Evolutionary conservation across 2,329 filamentous ascomycete species (phyloP), one percentile per base, ranked within the genome.

Genomic region (Bipolaris oryzae): DNA sequence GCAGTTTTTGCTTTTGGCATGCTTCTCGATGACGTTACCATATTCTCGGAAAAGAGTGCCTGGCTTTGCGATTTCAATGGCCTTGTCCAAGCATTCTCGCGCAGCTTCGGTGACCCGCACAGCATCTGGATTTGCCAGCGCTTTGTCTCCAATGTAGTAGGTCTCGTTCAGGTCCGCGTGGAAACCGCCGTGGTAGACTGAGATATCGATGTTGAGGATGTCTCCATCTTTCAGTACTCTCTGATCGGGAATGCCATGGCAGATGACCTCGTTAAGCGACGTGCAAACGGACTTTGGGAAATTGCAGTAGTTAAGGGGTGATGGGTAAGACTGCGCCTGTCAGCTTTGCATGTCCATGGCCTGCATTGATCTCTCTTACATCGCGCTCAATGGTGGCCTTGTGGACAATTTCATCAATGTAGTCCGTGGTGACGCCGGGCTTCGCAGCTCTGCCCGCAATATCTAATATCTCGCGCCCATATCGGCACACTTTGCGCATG

Each of bases 231-330:
- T 79, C 1, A 99, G 84, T 7, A 90, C 83, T 53, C 95, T 87
- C 75, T 96, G 87, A 72, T 99, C 95, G 15, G 95, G 95, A 62
- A 99, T 99, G 50, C 95, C 95, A 82, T 99, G 95, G 81, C 95
- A 99, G 76, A 99, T 98, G 63, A 96, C 90, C 79, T 99, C 95
- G 81, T 99, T 99, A 47, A 91, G 80, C 2, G 94, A 98, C 3
- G 94, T 98, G 79, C 95, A 99, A 61, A 97, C 91, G 0, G 95
- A 99, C 80, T 99, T 99, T 64, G 95, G 95, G 79, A 98, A 99
- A 77, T 93, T 84, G 81, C 91, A 90, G 80, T 98, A 98, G 80
- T 97, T 97, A 33, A 98, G 82, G 1, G 94, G 92, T 0, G 94
- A 97, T 0, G 94, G 94, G 75, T 98, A 98, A 9, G 92, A 90